Evolutionary conservation across 2,329 filamentous ascomycete species (phyloP).

Genomic region (Ceratocystis variospora): DNA sequence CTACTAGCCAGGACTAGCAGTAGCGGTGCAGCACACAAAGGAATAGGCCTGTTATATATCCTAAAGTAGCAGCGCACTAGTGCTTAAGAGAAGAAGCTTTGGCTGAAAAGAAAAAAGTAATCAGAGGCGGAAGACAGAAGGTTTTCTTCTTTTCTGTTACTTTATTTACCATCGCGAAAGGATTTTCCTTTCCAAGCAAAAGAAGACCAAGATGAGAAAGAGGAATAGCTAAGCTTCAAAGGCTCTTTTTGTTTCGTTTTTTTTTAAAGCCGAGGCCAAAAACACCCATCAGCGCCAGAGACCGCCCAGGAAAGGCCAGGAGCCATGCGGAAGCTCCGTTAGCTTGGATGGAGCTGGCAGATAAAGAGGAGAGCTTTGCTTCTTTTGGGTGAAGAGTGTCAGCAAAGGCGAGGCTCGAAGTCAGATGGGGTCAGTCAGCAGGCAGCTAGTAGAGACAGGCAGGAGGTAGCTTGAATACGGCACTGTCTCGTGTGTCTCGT

Average conservation of each 20-base stretch:
- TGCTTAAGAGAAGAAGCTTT: constrained; percentile 7
- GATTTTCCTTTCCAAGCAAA: background rate
- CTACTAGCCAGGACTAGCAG: no score
- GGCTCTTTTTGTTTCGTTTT: no score
- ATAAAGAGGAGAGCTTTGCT: background rate
- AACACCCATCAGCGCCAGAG: background rate
- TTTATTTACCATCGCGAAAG: no score
- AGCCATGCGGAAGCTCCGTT: constrained; percentile 1
- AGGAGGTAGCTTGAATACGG: background rate
- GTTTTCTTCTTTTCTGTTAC: no score
- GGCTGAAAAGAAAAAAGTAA: background rate
- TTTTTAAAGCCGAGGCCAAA: background rate
- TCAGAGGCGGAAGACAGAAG: no score
- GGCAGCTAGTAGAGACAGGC: background rate
- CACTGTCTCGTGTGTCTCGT: background rate
- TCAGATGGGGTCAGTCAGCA: background rate
- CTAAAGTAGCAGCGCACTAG: constrained; percentile 5
- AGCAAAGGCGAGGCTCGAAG: background rate
- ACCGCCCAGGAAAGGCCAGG: no score
- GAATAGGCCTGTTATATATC: constrained; percentile 2
- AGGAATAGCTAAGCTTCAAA: no score
- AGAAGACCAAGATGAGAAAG: background rate
- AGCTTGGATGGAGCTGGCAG: background rate
- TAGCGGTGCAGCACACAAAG: background rate
- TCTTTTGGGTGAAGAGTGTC: background rate